Evolutionary conservation across 106 monocot species (phyloP).

Genomic region (Gastrodia elata): DNA sequence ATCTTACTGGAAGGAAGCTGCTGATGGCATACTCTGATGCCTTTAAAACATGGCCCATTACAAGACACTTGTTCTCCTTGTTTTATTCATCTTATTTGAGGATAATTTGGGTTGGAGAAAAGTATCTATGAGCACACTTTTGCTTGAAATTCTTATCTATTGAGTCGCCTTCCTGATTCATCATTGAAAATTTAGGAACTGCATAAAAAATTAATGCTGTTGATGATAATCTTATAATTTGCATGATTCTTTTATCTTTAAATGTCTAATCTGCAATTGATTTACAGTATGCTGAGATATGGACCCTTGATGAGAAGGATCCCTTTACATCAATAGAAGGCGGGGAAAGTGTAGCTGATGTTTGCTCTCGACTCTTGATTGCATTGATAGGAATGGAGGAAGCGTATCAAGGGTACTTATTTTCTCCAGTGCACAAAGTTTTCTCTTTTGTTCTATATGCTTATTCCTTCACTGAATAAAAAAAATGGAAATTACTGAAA

Average conservation of each 20-base stretch:
- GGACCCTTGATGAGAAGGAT: conserved; percentile 74
- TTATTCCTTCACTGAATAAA: not conserved
- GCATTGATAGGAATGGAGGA: conserved; percentile 45
- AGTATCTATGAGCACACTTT: not conserved
- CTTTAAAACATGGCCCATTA: too few relatives aligned
- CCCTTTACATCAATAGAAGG: conserved; percentile 72
- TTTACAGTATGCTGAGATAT: conserved; percentile 75
- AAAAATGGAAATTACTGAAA: too few relatives aligned
- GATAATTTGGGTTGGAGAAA: not conserved
- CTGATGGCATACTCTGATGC: too few relatives aligned
- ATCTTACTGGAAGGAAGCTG: too few relatives aligned
- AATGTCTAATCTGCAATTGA: conserved; percentile 5
- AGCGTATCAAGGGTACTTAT: conserved; percentile 51
- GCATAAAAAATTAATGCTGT: not conserved
- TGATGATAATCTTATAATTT: not conserved
- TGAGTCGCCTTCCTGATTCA: not conserved
- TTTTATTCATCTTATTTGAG: not conserved
- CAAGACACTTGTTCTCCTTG: not conserved
- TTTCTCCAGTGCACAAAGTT: not conserved
- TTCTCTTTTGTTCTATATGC: not conserved
- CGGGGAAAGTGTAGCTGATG: conserved; percentile 87
- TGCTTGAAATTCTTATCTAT: not conserved
- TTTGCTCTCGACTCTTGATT: conserved; percentile 56
- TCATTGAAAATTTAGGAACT: not conserved
- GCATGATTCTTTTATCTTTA: not conserved